Evolutionary conservation across 768 basidiomycete genomes (phyloP).

Genomic region (Mycena olivaceomarginata): DNA sequence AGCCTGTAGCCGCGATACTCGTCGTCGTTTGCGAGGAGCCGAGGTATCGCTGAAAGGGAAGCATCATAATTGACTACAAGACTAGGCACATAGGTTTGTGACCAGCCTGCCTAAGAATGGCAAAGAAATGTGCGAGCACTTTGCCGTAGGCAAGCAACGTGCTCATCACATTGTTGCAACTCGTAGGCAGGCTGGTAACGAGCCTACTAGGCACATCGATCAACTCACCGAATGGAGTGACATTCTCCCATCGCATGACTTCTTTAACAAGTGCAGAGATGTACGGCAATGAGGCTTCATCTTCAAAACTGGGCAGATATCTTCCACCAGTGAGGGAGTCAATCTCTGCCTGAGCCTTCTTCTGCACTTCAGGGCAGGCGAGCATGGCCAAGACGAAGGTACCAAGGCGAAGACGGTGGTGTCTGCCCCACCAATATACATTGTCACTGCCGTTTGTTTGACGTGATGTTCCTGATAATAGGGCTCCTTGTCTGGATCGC

Average conservation of each 20-base stretch:
- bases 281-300: slow-evolving; percentile 49
- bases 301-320: slow-evolving; percentile 50
- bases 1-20: neutral
- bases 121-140: too few relatives aligned
- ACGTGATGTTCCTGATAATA: slow-evolving; percentile 17
- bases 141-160: too few relatives aligned
- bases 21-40: neutral
- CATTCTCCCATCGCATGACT: slow-evolving; percentile 49
- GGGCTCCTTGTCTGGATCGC: neutral
- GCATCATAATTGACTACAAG: slow-evolving; percentile 7
- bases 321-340: slow-evolving; percentile 48
- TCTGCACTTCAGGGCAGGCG: too few relatives aligned
- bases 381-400: too few relatives aligned
- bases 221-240: slow-evolving; percentile 6
- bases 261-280: slow-evolving; percentile 50
- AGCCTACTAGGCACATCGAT: neutral
- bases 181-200: neutral
- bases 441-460: neutral
- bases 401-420: too few relatives aligned
- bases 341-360: slow-evolving; percentile 23
- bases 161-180: too few relatives aligned
- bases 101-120: too few relatives aligned
- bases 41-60: neutral
- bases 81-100: neutral
- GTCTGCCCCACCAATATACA: slow-evolving; percentile 14